Conservation (phyloP, 2,329 filamentous ascomycete genomes). For the Exophiala lecanii-corni region DNA sequence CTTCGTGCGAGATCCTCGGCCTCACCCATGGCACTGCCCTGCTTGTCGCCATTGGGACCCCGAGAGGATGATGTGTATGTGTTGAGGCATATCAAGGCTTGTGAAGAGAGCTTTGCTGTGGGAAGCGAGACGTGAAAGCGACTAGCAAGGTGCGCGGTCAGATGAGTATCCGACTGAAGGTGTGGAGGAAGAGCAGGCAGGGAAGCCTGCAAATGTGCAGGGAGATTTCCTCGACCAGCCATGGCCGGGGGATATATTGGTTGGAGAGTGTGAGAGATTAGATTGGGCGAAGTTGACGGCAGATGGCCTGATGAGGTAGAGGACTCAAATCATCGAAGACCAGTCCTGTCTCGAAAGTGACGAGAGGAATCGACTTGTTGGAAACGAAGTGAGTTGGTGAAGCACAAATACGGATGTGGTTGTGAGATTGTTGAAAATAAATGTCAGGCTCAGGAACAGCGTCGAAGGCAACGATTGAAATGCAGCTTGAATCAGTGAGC, state of each 20-base stretch:
- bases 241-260: slow-evolving; percentile 28
- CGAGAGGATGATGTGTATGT: slow-evolving; percentile 87
- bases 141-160: slow-evolving; percentile 49
- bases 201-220: slow-evolving; percentile 72
- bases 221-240: slow-evolving; percentile 40
- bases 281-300: too few relatives aligned
- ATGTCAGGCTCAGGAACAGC: too few relatives aligned
- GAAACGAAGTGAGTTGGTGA: too few relatives aligned
- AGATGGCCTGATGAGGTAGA: neutral
- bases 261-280: neutral
- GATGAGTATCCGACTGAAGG: slow-evolving; percentile 48
- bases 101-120: slow-evolving; percentile 82
- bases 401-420: too few relatives aligned
- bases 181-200: slow-evolving; percentile 80
- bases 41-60: slow-evolving; percentile 83
- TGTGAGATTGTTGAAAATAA: too few relatives aligned
- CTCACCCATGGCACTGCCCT: slow-evolving; percentile 86
- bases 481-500: too few relatives aligned
- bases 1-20: slow-evolving; percentile 87
- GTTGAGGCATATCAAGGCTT: slow-evolving; percentile 87
- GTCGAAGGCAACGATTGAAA: too few relatives aligned
- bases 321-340: slow-evolving; percentile 8
- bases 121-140: slow-evolving; percentile 83
- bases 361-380: too few relatives aligned
- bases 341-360: too few relatives aligned